A percentile compares a stretch with the other conserved stretches of the same genome.
Conservation (phyloP, 2,329 filamentous ascomycete genomes). For the Coniella vitis region DNA sequence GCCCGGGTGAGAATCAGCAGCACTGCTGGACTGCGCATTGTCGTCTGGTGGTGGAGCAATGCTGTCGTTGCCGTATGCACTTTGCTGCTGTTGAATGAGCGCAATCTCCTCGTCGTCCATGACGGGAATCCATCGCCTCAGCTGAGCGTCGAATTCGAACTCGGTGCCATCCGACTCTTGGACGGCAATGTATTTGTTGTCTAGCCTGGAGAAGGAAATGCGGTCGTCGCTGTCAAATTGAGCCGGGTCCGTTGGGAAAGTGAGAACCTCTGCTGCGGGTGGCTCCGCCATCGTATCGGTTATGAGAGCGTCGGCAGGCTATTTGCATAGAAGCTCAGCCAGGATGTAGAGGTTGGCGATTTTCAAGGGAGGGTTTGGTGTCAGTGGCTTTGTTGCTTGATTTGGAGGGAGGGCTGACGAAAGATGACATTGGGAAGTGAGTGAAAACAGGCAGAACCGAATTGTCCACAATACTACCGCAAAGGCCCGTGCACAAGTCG, state of each 20-base stretch:
- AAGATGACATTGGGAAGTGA: slow-evolving; percentile 11
- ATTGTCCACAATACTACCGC: no score
- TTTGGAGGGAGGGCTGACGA: not conserved
- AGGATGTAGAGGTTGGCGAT: not conserved
- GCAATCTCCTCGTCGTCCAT: slow-evolving; percentile 28
- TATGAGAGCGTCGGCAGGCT: no score
- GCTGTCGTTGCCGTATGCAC: slow-evolving; percentile 19
- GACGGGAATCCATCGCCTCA: slow-evolving; percentile 67
- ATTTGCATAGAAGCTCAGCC: no score
- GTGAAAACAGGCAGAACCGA: not conserved
- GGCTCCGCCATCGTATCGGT: slow-evolving; percentile 15
- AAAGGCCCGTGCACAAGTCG: not conserved
- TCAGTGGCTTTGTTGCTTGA: not conserved
- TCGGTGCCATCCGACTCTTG: slow-evolving; percentile 71
- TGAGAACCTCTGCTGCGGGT: slow-evolving; percentile 25
- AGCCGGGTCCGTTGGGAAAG: slow-evolving; percentile 53
- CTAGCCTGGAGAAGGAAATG: slow-evolving; percentile 79
- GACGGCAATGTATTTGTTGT: slow-evolving; percentile 77
- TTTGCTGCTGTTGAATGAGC: slow-evolving; percentile 24
- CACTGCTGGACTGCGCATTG: slow-evolving; percentile 14
- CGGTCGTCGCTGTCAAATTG: slow-evolving; percentile 73
- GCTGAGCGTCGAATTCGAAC: slow-evolving; percentile 69
- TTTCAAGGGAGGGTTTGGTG: not conserved
- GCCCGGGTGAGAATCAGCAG: no score
- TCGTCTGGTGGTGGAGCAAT: slow-evolving; percentile 15